Evolutionary conservation across 495 filamentous ascomycete genomes (phyloP).

Genomic region (Podospora didyma): DNA sequence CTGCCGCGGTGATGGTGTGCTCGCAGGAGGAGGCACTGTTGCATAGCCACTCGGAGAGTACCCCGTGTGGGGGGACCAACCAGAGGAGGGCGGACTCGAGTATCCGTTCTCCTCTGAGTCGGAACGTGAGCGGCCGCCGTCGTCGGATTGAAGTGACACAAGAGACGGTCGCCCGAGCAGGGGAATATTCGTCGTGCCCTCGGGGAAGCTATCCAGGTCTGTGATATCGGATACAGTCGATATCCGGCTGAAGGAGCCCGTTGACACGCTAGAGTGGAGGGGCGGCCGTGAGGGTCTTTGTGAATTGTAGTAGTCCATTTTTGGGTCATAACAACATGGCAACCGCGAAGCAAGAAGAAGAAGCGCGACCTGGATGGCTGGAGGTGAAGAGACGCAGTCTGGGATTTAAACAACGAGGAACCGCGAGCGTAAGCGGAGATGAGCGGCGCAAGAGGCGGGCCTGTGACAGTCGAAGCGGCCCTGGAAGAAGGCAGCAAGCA

Average conservation of each 20-base stretch:
- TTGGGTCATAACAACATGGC: constrained; percentile 15
- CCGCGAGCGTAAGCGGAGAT: no score
- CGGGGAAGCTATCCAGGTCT: constrained; percentile 27
- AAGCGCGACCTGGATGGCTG: no score
- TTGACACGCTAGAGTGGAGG: constrained; percentile 16
- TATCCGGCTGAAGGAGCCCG: constrained; percentile 35
- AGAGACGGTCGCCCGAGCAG: constrained; percentile 38
- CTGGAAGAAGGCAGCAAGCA: no score
- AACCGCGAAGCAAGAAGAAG: background rate
- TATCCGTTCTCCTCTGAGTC: constrained; percentile 11
- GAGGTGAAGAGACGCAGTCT: background rate
- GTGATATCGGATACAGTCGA: constrained; percentile 39
- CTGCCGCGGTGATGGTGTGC: constrained; percentile 6
- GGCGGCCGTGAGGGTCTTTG: constrained; percentile 20
- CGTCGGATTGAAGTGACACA: constrained; percentile 36
- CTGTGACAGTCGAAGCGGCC: no score
- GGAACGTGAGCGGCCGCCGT: constrained; percentile 12
- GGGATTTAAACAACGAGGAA: background rate
- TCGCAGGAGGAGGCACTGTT: constrained; percentile 20
- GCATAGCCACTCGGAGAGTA: constrained; percentile 30
- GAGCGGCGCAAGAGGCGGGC: no score
- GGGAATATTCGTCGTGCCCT: constrained; percentile 7
- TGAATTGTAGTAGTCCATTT: constrained; percentile 19
- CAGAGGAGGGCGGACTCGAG: background rate
- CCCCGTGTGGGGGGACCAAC: constrained; percentile 13